A percentile compares a stretch with the other conserved stretches of the same genome.
Conservation (phyloP, 257 asterid genomes). For the Orobanche coerulescens region DNA sequence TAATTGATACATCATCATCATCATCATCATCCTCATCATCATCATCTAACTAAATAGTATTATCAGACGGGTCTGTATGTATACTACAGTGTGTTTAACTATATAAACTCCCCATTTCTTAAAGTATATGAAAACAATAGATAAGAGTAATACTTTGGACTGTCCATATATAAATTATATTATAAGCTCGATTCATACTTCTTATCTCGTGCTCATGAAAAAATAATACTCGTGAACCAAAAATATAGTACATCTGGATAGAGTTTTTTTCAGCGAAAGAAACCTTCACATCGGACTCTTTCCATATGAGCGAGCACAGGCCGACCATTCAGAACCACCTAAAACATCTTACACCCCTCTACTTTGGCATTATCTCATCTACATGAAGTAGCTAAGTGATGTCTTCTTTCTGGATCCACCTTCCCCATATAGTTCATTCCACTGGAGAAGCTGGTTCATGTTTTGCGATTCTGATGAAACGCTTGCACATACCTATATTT, state of each 20-base stretch:
- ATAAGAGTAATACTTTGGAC: too few relatives aligned
- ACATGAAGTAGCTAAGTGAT: slow-evolving; percentile 69
- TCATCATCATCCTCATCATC: too few relatives aligned
- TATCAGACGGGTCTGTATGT: too few relatives aligned
- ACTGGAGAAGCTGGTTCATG: slow-evolving; percentile 68
- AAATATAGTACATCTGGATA: neutral
- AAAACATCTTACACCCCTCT: neutral
- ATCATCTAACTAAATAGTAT: too few relatives aligned
- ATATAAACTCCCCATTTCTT: too few relatives aligned
- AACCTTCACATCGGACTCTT: neutral
- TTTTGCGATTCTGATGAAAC: slow-evolving; percentile 60
- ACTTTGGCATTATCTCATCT: slow-evolving; percentile 13
- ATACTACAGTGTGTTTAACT: too few relatives aligned
- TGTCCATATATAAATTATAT: neutral
- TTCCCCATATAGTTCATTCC: slow-evolving; percentile 78
- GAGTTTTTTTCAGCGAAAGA: neutral
- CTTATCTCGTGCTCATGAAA: neutral
- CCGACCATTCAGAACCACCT: neutral
- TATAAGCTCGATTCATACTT: neutral
- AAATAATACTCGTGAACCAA: neutral
- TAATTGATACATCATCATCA: too few relatives aligned
- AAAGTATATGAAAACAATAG: too few relatives aligned
- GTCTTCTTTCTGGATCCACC: slow-evolving; percentile 75
- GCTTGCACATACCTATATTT: slow-evolving; percentile 64
- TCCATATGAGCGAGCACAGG: neutral